Evolutionary conservation across 2,329 filamentous ascomycete species (phyloP).

Genomic region (Neofusicoccum ribis): DNA sequence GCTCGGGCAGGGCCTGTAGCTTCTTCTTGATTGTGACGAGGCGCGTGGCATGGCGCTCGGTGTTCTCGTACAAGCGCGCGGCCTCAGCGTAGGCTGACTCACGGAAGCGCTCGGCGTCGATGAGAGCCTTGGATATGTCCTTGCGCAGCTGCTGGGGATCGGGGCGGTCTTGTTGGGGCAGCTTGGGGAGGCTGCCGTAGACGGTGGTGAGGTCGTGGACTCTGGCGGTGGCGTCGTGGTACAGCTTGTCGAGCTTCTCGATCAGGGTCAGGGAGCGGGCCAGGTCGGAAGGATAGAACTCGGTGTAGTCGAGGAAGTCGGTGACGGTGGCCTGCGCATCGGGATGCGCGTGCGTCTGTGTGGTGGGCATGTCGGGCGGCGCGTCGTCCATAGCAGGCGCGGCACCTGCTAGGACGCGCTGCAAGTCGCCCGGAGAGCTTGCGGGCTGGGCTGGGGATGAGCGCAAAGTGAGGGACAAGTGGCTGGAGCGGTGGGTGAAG

Average conservation of each 20-base stretch:
- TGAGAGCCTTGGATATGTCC: constrained; percentile 58
- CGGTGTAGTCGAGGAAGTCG: constrained; percentile 69
- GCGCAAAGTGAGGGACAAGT: not conserved
- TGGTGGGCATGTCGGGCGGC: constrained; percentile 28
- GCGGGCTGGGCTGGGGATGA: not conserved
- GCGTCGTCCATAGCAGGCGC: constrained; percentile 17
- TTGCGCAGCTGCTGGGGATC: constrained; percentile 54
- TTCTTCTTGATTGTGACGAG: constrained; percentile 62
- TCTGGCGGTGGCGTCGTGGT: constrained; percentile 43
- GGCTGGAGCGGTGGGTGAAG: not conserved
- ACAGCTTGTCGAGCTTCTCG: constrained; percentile 50
- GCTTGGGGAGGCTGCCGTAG: constrained; percentile 53
- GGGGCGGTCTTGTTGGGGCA: constrained; percentile 51
- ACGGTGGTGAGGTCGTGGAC: constrained; percentile 51
- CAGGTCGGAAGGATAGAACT: constrained; percentile 67
- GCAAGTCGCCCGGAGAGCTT: not conserved
- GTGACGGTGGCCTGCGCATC: constrained; percentile 67
- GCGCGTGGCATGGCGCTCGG: constrained; percentile 58
- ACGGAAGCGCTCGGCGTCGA: constrained; percentile 55
- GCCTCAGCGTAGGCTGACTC: constrained; percentile 60
- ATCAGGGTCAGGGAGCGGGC: constrained; percentile 64
- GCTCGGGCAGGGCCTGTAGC: constrained; percentile 61
- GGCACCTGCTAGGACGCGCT: not conserved
- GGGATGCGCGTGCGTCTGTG: constrained; percentile 56
- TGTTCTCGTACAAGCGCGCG: constrained; percentile 57